A percentile compares a stretch with the other conserved stretches of the same genome.
These are phyloP conservation scores for Yarrowia keelungensis DNA, from an alignment of 805 yeast genomes.

Conservation along the genomic window DNA sequence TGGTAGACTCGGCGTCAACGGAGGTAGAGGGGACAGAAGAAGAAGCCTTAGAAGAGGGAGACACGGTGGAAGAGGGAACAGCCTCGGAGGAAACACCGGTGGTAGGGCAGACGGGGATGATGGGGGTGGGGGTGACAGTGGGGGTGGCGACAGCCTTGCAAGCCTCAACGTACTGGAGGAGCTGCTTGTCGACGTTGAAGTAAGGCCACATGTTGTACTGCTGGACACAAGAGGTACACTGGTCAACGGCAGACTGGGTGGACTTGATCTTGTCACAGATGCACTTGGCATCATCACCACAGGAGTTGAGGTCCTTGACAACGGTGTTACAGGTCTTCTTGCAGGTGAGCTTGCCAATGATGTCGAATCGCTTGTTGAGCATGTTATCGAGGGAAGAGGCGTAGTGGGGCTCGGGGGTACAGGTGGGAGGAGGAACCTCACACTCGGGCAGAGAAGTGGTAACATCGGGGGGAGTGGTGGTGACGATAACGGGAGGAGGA, in stretches of 20 bases:
- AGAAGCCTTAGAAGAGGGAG: conserved; percentile 69
- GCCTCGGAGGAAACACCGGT: conserved; percentile 71
- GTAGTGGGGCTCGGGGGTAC: conserved; percentile 37
- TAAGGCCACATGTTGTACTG: conserved; percentile 36
- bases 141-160: conserved; percentile 56
- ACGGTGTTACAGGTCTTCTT: conserved; percentile 33
- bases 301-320: conserved; percentile 4
- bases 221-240: conserved; percentile 33
- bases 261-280: conserved; percentile 30
- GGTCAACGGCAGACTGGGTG: conserved; percentile 33
- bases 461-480: conserved; percentile 32
- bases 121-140: conserved; percentile 84
- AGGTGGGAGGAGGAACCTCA: conserved; percentile 38
- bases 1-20: conserved; percentile 1
- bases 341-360: conserved; percentile 36
- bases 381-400: conserved; percentile 28
- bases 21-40: conserved; percentile 64
- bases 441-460: conserved; percentile 37
- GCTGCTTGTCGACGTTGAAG: conserved; percentile 31
- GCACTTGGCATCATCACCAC: conserved; percentile 30
- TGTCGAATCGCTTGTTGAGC: conserved; percentile 28
- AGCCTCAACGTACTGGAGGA: conserved; percentile 32
- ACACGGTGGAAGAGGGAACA: conserved; percentile 78
- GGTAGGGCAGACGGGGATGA: conserved; percentile 68
- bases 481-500: conserved; percentile 35